phyloP scores from a whole-genome alignment of 352 stramenopile genomes.

The Pythium graminicola region DNA sequence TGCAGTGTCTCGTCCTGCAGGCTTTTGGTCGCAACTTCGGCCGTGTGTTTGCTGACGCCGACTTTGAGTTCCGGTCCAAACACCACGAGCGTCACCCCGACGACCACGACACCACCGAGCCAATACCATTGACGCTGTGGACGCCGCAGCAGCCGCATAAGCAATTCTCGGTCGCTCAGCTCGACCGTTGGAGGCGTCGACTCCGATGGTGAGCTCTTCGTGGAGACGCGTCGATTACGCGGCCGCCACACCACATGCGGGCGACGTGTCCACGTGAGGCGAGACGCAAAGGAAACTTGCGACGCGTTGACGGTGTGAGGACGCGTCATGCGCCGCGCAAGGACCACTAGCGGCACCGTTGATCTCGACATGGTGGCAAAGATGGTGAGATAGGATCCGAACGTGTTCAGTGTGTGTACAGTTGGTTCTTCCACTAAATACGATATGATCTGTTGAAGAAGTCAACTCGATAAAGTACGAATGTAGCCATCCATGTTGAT shows the following conservation, averaged over 20 bases:
- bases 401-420: background rate
- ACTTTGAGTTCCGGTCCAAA: conserved; percentile 73
- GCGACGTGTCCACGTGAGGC: background rate
- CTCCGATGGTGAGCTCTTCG: background rate
- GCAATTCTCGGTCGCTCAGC: conserved; percentile 42
- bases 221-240: background rate
- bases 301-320: background rate
- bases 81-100: conserved; percentile 50
- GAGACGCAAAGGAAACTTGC: background rate
- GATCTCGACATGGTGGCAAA: background rate
- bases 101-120: conserved; percentile 33
- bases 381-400: background rate
- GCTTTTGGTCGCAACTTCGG: conserved; percentile 71
- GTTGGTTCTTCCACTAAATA: background rate
- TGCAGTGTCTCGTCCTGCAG: conserved; percentile 80
- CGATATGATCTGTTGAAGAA: background rate
- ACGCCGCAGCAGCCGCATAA: conserved; percentile 26
- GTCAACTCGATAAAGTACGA: background rate
- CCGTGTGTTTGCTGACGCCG: conserved; percentile 76
- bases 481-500: conserved; percentile 9
- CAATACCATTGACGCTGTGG: conserved; percentile 57
- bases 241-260: background rate
- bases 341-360: background rate
- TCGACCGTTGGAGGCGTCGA: background rate
- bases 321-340: background rate